Percentiles rank a stretch among this genome's conserved stretches.
Evolutionary conservation across 441 rosid genomes (phyloP).

Genomic region (Populus hybrid): DNA sequence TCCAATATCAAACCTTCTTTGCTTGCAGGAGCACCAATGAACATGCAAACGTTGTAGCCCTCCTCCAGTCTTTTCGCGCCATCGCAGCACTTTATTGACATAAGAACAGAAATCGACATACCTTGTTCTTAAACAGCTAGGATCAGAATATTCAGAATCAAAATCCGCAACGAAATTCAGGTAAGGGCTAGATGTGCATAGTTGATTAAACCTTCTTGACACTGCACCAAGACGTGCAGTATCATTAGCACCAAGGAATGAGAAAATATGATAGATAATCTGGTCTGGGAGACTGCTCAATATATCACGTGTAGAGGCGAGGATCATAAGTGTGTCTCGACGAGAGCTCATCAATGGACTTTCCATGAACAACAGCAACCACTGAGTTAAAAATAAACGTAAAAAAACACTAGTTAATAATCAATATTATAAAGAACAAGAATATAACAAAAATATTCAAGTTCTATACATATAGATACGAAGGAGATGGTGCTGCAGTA

Average conservation of each 20-base stretch:
- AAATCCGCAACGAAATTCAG: conserved; percentile 14
- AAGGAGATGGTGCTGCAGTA: too few relatives aligned
- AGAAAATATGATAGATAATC: conserved; percentile 6
- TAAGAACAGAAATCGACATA: conserved; percentile 5
- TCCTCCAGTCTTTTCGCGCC: neutral
- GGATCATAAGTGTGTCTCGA: neutral
- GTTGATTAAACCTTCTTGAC: conserved; percentile 5
- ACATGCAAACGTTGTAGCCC: conserved; percentile 2
- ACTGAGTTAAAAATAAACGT: neutral
- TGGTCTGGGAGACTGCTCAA: conserved; percentile 9
- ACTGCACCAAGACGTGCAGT: conserved; percentile 8
- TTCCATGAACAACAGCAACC: neutral
- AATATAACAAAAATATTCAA: too few relatives aligned
- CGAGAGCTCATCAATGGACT: neutral
- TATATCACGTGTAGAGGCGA: neutral
- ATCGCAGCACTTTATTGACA: conserved; percentile 1
- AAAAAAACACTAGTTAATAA: too few relatives aligned
- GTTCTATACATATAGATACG: too few relatives aligned
- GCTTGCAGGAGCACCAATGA: conserved; percentile 12
- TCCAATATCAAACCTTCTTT: neutral
- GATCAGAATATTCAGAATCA: neutral
- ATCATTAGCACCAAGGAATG: conserved; percentile 15
- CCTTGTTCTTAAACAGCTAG: neutral
- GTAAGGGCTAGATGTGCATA: conserved; percentile 6
- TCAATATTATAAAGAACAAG: too few relatives aligned